Percentiles rank a stretch among this genome's conserved stretches.
Evolutionary conservation across 179 eudicot genomes (phyloP).

Genomic region (Beta lomatogona): DNA sequence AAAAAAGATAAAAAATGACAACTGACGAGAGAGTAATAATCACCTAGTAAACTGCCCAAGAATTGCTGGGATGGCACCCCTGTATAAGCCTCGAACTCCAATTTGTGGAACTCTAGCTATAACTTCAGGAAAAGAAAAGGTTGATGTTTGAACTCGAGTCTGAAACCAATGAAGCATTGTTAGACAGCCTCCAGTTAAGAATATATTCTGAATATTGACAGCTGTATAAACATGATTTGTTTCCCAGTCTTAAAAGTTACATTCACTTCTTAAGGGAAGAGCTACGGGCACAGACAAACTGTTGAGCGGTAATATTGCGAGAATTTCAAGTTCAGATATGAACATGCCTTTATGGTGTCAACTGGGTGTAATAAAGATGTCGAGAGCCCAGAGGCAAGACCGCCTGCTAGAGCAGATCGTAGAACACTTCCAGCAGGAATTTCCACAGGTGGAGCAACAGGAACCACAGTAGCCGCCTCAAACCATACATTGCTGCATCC

Average conservation of each 20-base stretch:
- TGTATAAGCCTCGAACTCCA: constrained; percentile 77
- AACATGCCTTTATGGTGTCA: constrained; percentile 78
- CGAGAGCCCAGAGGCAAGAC: constrained; percentile 91
- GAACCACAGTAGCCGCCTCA: constrained; percentile 92
- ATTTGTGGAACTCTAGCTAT: constrained; percentile 81
- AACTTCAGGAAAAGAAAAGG: constrained; percentile 79
- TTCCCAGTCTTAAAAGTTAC: too few species aligned
- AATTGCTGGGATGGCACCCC: constrained; percentile 92
- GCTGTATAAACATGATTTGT: not conserved
- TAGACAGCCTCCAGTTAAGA: constrained; percentile 1
- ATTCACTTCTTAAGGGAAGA: not conserved
- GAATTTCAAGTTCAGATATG: constrained; percentile 6
- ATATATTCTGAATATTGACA: not conserved
- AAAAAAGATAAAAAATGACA: constrained; percentile 1
- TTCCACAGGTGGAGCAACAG: constrained; percentile 89
- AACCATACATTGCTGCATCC: constrained; percentile 77
- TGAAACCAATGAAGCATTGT: constrained; percentile 42
- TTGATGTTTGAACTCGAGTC: constrained; percentile 94
- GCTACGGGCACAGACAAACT: not conserved
- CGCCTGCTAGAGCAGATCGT: constrained; percentile 91
- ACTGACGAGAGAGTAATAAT: not conserved
- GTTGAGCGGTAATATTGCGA: not conserved
- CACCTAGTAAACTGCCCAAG: constrained; percentile 97
- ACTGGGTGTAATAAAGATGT: constrained; percentile 85
- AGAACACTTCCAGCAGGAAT: constrained; percentile 78